Evolutionary conservation across 768 basidiomycete species (phyloP).

Genomic region (Lentinus tigrinus): DNA sequence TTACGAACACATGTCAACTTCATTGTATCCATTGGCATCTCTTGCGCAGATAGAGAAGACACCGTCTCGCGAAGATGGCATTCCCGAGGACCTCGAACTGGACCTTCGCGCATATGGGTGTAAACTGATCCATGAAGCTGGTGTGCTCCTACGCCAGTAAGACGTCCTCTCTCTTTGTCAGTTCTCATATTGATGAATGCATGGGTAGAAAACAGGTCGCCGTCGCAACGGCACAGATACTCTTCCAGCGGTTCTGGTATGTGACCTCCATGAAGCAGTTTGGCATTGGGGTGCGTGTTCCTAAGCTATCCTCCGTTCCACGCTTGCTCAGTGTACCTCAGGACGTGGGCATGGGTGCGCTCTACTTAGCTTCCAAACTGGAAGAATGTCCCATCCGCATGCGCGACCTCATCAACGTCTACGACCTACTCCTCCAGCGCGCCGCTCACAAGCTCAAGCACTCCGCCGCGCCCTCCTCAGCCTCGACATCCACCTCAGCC

Average conservation of each 20-base stretch:
- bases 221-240: slow-evolving; percentile 92
- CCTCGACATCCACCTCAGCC: slow-evolving; percentile 26
- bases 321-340: slow-evolving; percentile 31
- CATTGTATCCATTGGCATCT: slow-evolving; percentile 80
- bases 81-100: slow-evolving; percentile 79
- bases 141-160: slow-evolving; percentile 86
- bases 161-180: slow-evolving; percentile 25
- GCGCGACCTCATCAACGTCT: slow-evolving; percentile 92
- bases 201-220: slow-evolving; percentile 88
- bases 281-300: slow-evolving; percentile 75
- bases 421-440: slow-evolving; percentile 84
- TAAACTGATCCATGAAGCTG: slow-evolving; percentile 93
- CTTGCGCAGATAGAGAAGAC: slow-evolving; percentile 73
- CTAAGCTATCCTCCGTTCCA: background rate
- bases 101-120: slow-evolving; percentile 90
- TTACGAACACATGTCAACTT: slow-evolving; percentile 19
- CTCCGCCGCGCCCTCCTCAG: slow-evolving; percentile 30
- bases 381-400: slow-evolving; percentile 91
- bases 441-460: slow-evolving; percentile 46
- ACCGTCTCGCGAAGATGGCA: slow-evolving; percentile 80
- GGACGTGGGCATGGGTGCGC: slow-evolving; percentile 50
- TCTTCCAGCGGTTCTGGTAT: slow-evolving; percentile 97
- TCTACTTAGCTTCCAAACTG: slow-evolving; percentile 69
- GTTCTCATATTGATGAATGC: background rate
- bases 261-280: slow-evolving; percentile 94